Conservation (phyloP, 179 eudicot genomes). For the Beta macrorhiza region DNA sequence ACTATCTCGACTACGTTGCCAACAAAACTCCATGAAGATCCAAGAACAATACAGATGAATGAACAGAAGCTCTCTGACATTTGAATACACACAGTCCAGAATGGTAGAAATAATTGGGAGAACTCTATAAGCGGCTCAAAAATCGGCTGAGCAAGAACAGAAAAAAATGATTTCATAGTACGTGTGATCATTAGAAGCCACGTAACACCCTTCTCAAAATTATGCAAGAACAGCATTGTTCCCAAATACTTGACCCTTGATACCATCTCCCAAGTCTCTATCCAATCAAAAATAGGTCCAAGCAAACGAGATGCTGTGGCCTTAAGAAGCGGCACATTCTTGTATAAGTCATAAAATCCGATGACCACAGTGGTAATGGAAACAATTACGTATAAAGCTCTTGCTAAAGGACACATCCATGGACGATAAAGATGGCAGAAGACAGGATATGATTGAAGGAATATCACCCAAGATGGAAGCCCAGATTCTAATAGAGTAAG, state of each 20-base stretch:
- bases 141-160: slow-evolving; percentile 74
- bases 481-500: slow-evolving; percentile 91
- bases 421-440: slow-evolving; percentile 91
- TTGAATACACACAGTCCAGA: slow-evolving; percentile 51
- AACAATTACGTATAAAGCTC: slow-evolving; percentile 69
- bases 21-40: slow-evolving; percentile 52
- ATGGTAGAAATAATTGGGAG: slow-evolving; percentile 50
- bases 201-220: slow-evolving; percentile 76
- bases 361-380: slow-evolving; percentile 82
- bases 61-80: slow-evolving; percentile 44
- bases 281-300: slow-evolving; percentile 94
- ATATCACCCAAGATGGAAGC: slow-evolving; percentile 98
- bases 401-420: slow-evolving; percentile 98
- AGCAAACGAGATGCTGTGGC: slow-evolving; percentile 87
- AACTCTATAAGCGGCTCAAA: slow-evolving; percentile 62
- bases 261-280: slow-evolving; percentile 96
- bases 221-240: slow-evolving; percentile 90
- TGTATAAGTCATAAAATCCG: slow-evolving; percentile 92
- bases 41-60: slow-evolving; percentile 47
- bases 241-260: slow-evolving; percentile 90
- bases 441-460: slow-evolving; percentile 90
- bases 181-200: slow-evolving; percentile 75
- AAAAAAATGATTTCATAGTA: slow-evolving; percentile 58
- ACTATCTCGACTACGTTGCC: slow-evolving; percentile 54
- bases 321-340: slow-evolving; percentile 94